Conservation (phyloP, 345 rosid genomes). For the Citropsis articulata region DNA sequence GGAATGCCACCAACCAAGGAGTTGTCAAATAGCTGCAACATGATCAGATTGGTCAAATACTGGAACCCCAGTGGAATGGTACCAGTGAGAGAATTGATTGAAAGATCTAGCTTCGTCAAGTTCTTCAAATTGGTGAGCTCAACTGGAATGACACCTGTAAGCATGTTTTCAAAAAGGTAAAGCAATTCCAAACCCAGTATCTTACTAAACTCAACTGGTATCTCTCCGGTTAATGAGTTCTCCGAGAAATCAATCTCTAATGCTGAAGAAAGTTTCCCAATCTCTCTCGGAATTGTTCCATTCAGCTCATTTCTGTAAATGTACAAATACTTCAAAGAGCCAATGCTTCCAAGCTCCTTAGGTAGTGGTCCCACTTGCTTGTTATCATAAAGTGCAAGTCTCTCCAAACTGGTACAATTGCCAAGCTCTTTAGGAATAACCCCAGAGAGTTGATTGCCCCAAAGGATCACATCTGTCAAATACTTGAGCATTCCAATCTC, state of each 20-base stretch:
- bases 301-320: slow-evolving; percentile 67
- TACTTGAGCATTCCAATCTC: slow-evolving; percentile 67
- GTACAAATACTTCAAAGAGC: slow-evolving; percentile 45
- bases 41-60: slow-evolving; percentile 43
- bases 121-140: slow-evolving; percentile 66
- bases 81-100: slow-evolving; percentile 70
- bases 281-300: slow-evolving; percentile 73
- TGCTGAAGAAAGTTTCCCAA: slow-evolving; percentile 71
- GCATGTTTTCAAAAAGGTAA: slow-evolving; percentile 73
- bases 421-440: slow-evolving; percentile 64
- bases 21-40: slow-evolving; percentile 82
- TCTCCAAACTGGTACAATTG: slow-evolving; percentile 58
- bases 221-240: slow-evolving; percentile 62
- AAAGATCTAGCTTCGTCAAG: slow-evolving; percentile 75
- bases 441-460: slow-evolving; percentile 78
- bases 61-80: slow-evolving; percentile 74
- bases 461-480: slow-evolving; percentile 62
- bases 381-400: slow-evolving; percentile 79
- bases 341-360: slow-evolving; percentile 54
- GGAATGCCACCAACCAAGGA: slow-evolving; percentile 69
- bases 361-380: slow-evolving; percentile 67
- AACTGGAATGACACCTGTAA: slow-evolving; percentile 64
- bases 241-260: slow-evolving; percentile 82
- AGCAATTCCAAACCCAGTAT: slow-evolving; percentile 64
- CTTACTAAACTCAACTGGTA: slow-evolving; percentile 64